These are phyloP conservation scores for Yamadazyma membranifaciens DNA, from an alignment of 1,139 yeast species.

Conservation along the genomic window DNA sequence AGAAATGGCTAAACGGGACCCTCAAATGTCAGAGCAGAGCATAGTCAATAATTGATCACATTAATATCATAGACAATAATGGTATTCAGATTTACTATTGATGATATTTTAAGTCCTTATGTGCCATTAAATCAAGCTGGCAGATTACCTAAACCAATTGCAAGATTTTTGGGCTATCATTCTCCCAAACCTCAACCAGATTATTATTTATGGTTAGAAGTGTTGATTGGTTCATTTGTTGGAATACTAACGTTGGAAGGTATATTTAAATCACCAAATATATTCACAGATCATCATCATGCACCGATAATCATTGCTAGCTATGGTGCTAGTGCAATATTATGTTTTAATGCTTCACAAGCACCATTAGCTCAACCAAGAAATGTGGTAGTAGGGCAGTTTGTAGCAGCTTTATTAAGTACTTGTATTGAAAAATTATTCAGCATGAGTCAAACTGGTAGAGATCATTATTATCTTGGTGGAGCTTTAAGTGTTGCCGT, in stretches of 20 bases:
- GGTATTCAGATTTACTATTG: slow-evolving; percentile 45
- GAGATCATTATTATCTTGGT: slow-evolving; percentile 53
- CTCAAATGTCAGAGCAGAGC: no score
- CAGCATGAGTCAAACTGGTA: slow-evolving; percentile 35
- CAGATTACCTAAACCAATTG: slow-evolving; percentile 27
- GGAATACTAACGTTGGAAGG: slow-evolving; percentile 55
- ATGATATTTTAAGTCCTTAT: slow-evolving; percentile 26
- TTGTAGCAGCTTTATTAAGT: slow-evolving; percentile 54
- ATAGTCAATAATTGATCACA: no score
- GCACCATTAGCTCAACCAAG: slow-evolving; percentile 72
- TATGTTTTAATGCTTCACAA: slow-evolving; percentile 54
- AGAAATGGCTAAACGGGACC: no score
- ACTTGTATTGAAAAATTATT: slow-evolving; percentile 57
- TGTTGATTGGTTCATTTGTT: slow-evolving; percentile 46
- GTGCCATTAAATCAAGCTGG: slow-evolving; percentile 29
- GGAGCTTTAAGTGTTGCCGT: slow-evolving; percentile 63
- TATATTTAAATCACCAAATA: slow-evolving; percentile 45
- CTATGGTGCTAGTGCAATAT: slow-evolving; percentile 66
- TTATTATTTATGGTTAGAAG: slow-evolving; percentile 47
- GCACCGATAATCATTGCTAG: slow-evolving; percentile 61
- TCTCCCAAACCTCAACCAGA: slow-evolving; percentile 34
- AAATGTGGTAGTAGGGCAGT: slow-evolving; percentile 56
- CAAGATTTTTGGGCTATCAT: slow-evolving; percentile 32
- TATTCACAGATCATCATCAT: slow-evolving; percentile 39
- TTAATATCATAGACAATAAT: no score